A percentile compares a stretch with the other conserved stretches of the same genome.
phyloP scores from a whole-genome alignment of 2,329 filamentous ascomycete genomes.

The Scedosporium dehoogii region DNA sequence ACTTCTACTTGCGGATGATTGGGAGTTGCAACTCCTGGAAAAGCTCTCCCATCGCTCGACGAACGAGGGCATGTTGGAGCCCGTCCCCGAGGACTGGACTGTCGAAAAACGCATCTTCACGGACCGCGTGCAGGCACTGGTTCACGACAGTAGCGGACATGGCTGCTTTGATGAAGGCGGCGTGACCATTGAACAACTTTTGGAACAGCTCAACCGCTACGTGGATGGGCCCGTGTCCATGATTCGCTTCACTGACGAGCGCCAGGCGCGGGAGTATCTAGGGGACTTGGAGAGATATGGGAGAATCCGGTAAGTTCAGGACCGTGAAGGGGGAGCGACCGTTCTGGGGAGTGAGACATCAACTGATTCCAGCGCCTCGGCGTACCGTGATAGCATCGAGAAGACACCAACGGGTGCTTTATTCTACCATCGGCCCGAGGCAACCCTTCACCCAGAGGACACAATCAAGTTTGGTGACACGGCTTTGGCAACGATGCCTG shows the following conservation, averaged over 20 bases:
- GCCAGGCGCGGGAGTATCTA: neutral
- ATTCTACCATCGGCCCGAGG: neutral
- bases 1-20: constrained; percentile 7
- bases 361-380: neutral
- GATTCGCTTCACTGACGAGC: neutral
- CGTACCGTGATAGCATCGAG: neutral
- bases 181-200: constrained; percentile 11
- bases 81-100: constrained; percentile 2
- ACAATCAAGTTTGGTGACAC: neutral
- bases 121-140: constrained; percentile 13
- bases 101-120: constrained; percentile 12
- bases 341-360: neutral
- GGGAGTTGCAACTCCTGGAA: constrained; percentile 22
- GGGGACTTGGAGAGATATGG: neutral
- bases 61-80: constrained; percentile 3
- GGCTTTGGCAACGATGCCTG: neutral
- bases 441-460: constrained; percentile 2
- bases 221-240: constrained; percentile 8
- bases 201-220: constrained; percentile 15
- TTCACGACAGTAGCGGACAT: constrained; percentile 11
- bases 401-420: neutral
- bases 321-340: neutral
- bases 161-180: constrained; percentile 11
- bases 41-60: constrained; percentile 16
- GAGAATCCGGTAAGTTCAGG: constrained; percentile 1